Evolutionary conservation across 148 eudicot species (phyloP), one percentile per base, ranked within the genome.

Genomic region (Amaranthus cruentus): DNA sequence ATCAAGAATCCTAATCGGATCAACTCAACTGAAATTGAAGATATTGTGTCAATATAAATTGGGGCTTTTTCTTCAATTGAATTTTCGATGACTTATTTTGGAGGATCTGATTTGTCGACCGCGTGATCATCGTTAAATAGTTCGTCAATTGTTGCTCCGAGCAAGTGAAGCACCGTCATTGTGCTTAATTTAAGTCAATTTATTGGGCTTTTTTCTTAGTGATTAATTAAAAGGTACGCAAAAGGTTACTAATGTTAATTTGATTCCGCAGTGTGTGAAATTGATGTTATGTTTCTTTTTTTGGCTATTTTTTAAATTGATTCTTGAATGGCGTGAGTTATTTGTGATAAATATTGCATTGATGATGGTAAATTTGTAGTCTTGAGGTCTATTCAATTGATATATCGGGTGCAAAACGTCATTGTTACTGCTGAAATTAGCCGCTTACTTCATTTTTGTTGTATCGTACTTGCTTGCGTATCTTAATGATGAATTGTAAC

Each of bases 1-100:
- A 3, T 12, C 13, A 14, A 44, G 59, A 74, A 70, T 78, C 78
- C 82, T 79, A 79, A 74, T 70, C 13, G 46, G 38, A 51, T 50
- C 54, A 49, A 57, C 50, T 69, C 54, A 46, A 49, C 4, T 47
- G 57, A 55, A 74, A 21, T 74, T 79, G 66, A 38, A 47, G 66
- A 0, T 49, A 70, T 63, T 79, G 5, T 60, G 66, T 69, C 15
- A 46, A 14, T 28, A 48, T 70, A 47, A 63, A 9, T 79, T 74
- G 47, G 71, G 78, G 78, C 21, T 69, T 74, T 79, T 75, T 48
- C 55, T 47, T 3, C 13, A 43, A 18, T 75, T 51, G 58, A 12
- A 15, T 51, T 38, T 6, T 70, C 46, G 72, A 63, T 55, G 9
- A 10, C 51, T 42, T 68, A 8, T 47, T 0, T 44, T 57, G 77